phyloP scores from a whole-genome alignment of 2,329 filamentous ascomycete genomes.

The Colletotrichum incanum region DNA sequence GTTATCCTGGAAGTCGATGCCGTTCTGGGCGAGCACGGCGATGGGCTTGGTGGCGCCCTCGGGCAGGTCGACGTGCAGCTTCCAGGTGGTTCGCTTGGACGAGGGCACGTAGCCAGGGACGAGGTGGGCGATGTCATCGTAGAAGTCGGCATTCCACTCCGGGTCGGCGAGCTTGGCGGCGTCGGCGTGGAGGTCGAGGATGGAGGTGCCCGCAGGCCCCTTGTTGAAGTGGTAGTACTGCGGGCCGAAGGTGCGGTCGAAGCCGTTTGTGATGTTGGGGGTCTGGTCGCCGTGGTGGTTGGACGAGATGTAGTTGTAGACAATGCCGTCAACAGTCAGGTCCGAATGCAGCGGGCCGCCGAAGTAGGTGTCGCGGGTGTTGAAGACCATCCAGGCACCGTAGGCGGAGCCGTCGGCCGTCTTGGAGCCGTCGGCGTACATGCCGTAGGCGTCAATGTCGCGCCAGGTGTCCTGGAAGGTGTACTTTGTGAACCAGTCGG shows the following conservation, averaged over 20 bases:
- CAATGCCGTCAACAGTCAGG: conserved; percentile 72
- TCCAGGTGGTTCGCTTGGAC: conserved; percentile 64
- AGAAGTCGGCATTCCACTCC: conserved; percentile 72
- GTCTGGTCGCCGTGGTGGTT: conserved; percentile 74
- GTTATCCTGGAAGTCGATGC: conserved; percentile 72
- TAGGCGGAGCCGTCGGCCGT: conserved; percentile 66
- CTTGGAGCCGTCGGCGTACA: conserved; percentile 53
- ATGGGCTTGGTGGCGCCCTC: conserved; percentile 63
- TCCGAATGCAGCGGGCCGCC: conserved; percentile 73
- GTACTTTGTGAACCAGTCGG: conserved; percentile 76
- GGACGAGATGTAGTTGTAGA: conserved; percentile 73
- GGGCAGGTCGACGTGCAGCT: conserved; percentile 67
- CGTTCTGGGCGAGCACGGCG: conserved; percentile 66
- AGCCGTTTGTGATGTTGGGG: conserved; percentile 73
- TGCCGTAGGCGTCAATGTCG: conserved; percentile 69
- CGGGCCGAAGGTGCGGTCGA: conserved; percentile 74
- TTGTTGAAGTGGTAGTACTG: conserved; percentile 74
- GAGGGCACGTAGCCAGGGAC: conserved; percentile 73
- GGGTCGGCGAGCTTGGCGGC: conserved; percentile 67
- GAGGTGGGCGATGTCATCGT: conserved; percentile 73
- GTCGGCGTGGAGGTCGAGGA: conserved; percentile 67
- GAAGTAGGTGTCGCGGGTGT: conserved; percentile 72
- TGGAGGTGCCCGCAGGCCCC: conserved; percentile 60
- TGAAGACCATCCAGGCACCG: conserved; percentile 74
- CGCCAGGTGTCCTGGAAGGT: conserved; percentile 71